These are phyloP conservation scores for Dendrothele bispora DNA, from an alignment of 768 basidiomycete genomes.

Conservation along the genomic window DNA sequence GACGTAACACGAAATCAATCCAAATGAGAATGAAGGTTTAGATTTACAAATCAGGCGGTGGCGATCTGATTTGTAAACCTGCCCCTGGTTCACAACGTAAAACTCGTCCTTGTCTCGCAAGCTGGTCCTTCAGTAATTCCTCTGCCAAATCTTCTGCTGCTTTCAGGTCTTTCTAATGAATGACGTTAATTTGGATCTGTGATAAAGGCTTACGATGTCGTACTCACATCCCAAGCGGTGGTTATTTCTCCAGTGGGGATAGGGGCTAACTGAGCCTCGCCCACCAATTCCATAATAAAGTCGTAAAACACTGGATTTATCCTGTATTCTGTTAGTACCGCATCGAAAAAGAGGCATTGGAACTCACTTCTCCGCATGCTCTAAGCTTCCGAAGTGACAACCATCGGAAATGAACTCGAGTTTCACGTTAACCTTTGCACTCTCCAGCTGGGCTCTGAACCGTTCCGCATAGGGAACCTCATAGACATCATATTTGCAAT, in stretches of 20 bases:
- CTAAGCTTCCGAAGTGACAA: slow-evolving; percentile 37
- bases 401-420: slow-evolving; percentile 26
- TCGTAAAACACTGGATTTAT: slow-evolving; percentile 28
- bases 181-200: too few relatives aligned
- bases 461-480: slow-evolving; percentile 25
- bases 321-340: slow-evolving; percentile 12
- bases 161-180: too few relatives aligned
- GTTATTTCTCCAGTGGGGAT: background rate
- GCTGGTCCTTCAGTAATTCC: too few relatives aligned
- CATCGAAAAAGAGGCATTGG: background rate
- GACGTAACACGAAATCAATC: background rate
- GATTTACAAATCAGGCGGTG: too few relatives aligned
- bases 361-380: slow-evolving; percentile 30
- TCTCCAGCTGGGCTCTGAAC: slow-evolving; percentile 20
- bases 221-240: slow-evolving; percentile 5
- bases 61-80: too few relatives aligned
- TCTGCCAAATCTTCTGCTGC: too few relatives aligned
- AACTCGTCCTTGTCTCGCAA: too few relatives aligned
- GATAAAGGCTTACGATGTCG: too few relatives aligned
- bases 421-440: slow-evolving; percentile 27
- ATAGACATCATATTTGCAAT: slow-evolving; percentile 36
- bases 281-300: slow-evolving; percentile 26
- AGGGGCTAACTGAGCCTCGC: slow-evolving; percentile 6
- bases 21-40: background rate
- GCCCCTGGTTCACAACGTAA: too few relatives aligned